Evolutionary conservation across 129 eudicot genomes (phyloP).

Genomic region (Erigeron canadensis): DNA sequence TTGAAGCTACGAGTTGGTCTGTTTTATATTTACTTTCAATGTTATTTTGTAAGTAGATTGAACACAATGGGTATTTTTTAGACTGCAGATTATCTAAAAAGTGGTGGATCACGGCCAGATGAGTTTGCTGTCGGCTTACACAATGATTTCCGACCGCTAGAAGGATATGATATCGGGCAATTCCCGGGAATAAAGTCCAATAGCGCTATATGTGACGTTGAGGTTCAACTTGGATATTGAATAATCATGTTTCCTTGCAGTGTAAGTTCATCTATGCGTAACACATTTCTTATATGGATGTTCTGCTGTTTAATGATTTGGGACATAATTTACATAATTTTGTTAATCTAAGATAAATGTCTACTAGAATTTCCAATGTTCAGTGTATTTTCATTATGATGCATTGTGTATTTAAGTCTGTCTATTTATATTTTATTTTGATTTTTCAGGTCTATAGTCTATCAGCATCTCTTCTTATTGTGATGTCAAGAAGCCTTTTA

Average conservation of each 20-base stretch:
- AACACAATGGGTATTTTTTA: slow-evolving; percentile 19
- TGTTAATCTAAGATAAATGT: too few relatives aligned
- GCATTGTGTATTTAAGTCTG: background rate
- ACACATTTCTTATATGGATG: background rate
- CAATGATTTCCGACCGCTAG: slow-evolving; percentile 61
- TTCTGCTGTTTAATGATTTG: too few relatives aligned
- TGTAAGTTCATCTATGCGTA: slow-evolving; percentile 15
- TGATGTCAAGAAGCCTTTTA: background rate
- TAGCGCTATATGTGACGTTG: slow-evolving; percentile 35
- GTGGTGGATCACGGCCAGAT: slow-evolving; percentile 71
- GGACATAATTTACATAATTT: too few relatives aligned
- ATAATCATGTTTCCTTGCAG: slow-evolving; percentile 18
- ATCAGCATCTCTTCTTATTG: slow-evolving; percentile 12
- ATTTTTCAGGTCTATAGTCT: background rate
- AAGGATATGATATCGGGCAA: slow-evolving; percentile 88
- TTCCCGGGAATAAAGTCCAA: slow-evolving; percentile 69
- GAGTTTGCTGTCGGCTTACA: slow-evolving; percentile 84
- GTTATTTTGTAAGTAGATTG: background rate
- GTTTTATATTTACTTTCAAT: background rate
- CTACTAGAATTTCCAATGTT: too few relatives aligned
- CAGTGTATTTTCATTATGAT: background rate
- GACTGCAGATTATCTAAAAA: slow-evolving; percentile 77
- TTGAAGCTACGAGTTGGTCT: background rate
- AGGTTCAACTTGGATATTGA: slow-evolving; percentile 39
- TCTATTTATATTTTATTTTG: background rate